Evolutionary conservation across 2,329 filamentous ascomycete genomes (phyloP).

Genomic region (Ceratocystis eucalypticola): DNA sequence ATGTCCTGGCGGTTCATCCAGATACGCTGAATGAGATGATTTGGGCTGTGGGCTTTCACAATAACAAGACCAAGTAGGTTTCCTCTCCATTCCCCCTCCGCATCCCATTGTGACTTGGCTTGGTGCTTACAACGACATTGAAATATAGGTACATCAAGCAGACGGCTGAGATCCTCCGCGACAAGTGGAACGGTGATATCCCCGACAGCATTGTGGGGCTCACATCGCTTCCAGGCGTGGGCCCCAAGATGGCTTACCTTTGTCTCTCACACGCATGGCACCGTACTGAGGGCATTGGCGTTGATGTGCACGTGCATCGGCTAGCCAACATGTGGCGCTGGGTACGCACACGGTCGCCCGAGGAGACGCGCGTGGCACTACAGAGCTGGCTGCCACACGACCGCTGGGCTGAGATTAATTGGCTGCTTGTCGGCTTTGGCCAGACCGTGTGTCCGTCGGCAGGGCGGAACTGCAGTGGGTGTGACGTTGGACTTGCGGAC

Average conservation of each 20-base stretch:
- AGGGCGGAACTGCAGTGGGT: constrained; percentile 70
- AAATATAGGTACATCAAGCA: constrained; percentile 49
- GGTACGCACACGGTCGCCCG: constrained; percentile 68
- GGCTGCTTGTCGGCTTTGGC: constrained; percentile 73
- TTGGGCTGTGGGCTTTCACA: constrained; percentile 79
- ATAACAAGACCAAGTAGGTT: constrained; percentile 70
- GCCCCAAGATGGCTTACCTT: constrained; percentile 89
- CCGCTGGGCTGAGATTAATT: constrained; percentile 86
- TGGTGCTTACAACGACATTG: not conserved
- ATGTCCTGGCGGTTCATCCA: constrained; percentile 60
- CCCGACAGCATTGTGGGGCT: constrained; percentile 65
- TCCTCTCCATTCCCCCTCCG: not conserved
- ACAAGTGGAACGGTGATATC: constrained; percentile 61
- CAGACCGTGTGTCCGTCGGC: constrained; percentile 67
- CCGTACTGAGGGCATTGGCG: constrained; percentile 63
- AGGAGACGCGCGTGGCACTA: constrained; percentile 63
- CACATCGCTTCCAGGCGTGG: constrained; percentile 68
- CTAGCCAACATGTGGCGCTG: constrained; percentile 93
- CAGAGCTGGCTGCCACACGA: constrained; percentile 74
- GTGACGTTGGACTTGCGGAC: constrained; percentile 60
- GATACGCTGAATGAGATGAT: constrained; percentile 58
- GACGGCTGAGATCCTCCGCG: constrained; percentile 57
- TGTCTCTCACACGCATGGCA: constrained; percentile 62
- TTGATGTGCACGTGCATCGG: constrained; percentile 88
- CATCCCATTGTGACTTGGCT: not conserved